Evolutionary conservation across 805 yeast species (phyloP).

Genomic region (Ogataea paradorogensis): DNA sequence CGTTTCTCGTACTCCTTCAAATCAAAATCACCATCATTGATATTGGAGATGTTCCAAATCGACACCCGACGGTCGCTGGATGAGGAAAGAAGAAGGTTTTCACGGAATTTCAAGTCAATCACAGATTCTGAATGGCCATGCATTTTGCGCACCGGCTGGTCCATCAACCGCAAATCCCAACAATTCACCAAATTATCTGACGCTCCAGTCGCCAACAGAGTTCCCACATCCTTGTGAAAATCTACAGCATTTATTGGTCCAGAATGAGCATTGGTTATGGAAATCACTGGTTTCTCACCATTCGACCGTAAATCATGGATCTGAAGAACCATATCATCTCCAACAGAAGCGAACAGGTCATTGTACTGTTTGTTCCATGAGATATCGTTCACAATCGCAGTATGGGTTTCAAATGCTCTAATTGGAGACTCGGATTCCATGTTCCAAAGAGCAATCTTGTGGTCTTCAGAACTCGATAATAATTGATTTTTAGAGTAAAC

Average conservation of each 20-base stretch:
- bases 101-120: constrained; percentile 51
- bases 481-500: constrained; percentile 38
- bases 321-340: constrained; percentile 64
- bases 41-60: constrained; percentile 67
- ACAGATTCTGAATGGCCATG: constrained; percentile 64
- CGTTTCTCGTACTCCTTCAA: constrained; percentile 53
- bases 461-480: constrained; percentile 65
- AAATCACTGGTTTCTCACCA: constrained; percentile 39
- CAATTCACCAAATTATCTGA: constrained; percentile 69
- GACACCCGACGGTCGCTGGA: constrained; percentile 67
- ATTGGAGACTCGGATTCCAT: constrained; percentile 40
- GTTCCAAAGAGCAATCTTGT: constrained; percentile 72
- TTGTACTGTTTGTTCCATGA: constrained; percentile 49
- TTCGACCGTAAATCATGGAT: constrained; percentile 55
- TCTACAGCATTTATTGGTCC: constrained; percentile 67
- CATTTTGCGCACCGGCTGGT: constrained; percentile 57
- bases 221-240: constrained; percentile 55
- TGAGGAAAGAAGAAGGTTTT: constrained; percentile 51
- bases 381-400: constrained; percentile 63
- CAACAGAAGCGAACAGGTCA: constrained; percentile 61
- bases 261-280: constrained; percentile 46
- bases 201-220: constrained; percentile 72
- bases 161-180: constrained; percentile 70
- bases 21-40: constrained; percentile 55
- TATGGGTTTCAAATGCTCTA: constrained; percentile 48